These are phyloP conservation scores for Leccinum griseonigrum DNA, from an alignment of 1,284 basidiomycete genomes.

Conservation along the genomic window DNA sequence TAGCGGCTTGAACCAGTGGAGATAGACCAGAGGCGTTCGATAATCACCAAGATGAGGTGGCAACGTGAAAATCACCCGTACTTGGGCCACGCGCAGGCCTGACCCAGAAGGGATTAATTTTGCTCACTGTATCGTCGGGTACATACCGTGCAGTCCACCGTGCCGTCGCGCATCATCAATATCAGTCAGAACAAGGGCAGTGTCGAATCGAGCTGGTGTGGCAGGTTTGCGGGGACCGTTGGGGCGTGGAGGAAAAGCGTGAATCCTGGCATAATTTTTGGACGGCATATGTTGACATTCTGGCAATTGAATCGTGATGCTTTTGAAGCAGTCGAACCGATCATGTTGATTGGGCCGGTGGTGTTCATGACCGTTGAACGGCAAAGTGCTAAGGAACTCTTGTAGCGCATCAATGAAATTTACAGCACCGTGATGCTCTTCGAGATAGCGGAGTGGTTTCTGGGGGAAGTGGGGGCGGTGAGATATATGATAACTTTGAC, in stretches of 20 bases:
- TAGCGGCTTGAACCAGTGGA: constrained; percentile 14
- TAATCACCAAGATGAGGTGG: constrained; percentile 4
- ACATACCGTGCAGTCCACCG: constrained; percentile 6
- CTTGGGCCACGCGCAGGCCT: constrained; percentile 8
- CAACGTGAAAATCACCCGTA: constrained; percentile 11
- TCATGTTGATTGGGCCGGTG: background rate
- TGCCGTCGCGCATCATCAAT: background rate
- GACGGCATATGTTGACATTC: background rate
- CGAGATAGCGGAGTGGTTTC: background rate
- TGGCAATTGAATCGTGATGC: background rate
- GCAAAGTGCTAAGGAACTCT: background rate
- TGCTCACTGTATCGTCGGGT: background rate
- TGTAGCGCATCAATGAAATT: background rate
- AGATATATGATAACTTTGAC: background rate
- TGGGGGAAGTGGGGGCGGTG: background rate
- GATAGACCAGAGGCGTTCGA: background rate
- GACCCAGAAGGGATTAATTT: background rate
- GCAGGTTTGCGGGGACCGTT: background rate
- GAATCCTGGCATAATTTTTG: background rate
- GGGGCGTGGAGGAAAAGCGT: background rate
- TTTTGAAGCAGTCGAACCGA: constrained; percentile 1
- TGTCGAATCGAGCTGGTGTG: background rate
- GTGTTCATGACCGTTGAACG: background rate
- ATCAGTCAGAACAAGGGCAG: background rate
- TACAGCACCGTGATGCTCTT: background rate